Evolutionary conservation across 1,284 basidiomycete genomes (phyloP).

Genomic region (Tilletia horrida): DNA sequence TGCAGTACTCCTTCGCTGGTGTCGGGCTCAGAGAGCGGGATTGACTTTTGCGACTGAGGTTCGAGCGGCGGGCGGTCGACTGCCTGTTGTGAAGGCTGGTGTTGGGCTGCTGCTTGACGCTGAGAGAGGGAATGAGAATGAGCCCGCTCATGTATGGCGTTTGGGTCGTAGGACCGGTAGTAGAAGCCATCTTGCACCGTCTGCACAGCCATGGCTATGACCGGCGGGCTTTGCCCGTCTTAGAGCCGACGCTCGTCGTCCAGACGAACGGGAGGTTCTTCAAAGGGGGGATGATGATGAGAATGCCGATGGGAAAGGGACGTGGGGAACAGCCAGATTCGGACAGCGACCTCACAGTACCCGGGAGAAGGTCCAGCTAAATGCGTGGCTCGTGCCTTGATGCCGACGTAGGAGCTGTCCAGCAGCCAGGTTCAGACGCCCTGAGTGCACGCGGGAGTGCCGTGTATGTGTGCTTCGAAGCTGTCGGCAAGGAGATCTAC

Average conservation of each 20-base stretch:
- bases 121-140: too few relatives aligned
- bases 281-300: background rate
- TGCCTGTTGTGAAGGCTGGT: background rate
- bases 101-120: background rate
- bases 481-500: background rate
- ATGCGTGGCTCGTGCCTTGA: background rate
- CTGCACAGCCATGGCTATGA: background rate
- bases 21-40: background rate
- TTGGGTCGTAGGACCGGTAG: constrained; percentile 9
- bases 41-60: background rate
- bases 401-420: background rate
- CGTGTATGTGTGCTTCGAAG: too few relatives aligned
- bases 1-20: background rate
- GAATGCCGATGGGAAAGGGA: background rate
- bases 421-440: background rate
- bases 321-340: background rate
- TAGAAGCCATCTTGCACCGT: constrained; percentile 14
- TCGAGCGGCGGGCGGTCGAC: background rate
- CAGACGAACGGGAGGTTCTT: background rate
- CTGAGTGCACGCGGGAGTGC: background rate
- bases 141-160: background rate
- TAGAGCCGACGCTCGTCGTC: background rate
- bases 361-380: background rate
- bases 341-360: background rate
- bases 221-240: background rate